Percentiles rank a stretch among this genome's conserved stretches.
phyloP scores from a whole-genome alignment of 2,329 filamentous ascomycete species.

The Sclerotinia borealis region DNA sequence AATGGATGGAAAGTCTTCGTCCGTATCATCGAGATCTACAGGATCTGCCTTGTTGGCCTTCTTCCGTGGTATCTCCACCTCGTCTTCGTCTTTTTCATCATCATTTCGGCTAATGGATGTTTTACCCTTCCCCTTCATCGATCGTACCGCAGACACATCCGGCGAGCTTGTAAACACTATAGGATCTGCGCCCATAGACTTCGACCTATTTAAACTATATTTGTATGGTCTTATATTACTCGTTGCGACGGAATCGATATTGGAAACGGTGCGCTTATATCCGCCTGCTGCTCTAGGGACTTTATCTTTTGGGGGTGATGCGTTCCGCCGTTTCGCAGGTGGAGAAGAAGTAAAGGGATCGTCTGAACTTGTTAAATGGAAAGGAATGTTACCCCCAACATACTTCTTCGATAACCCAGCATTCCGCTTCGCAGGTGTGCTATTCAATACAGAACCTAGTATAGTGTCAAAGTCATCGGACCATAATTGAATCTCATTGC shows the following conservation, averaged over 20 bases:
- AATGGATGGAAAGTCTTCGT: conserved; percentile 9
- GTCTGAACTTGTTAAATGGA: conserved; percentile 29
- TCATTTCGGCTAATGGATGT: not conserved
- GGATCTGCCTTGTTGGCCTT: not conserved
- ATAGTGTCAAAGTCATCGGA: conserved; percentile 39
- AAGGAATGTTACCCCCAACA: not conserved
- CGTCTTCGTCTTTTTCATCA: not conserved
- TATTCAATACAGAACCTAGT: conserved; percentile 15
- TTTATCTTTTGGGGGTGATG: not conserved
- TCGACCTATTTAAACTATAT: conserved; percentile 33
- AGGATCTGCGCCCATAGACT: conserved; percentile 25
- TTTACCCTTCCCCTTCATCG: conserved; percentile 17
- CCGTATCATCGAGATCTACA: conserved; percentile 8
- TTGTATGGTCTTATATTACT: conserved; percentile 2
- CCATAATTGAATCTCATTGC: not conserved
- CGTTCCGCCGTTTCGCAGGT: conserved; percentile 4
- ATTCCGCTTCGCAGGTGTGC: not conserved
- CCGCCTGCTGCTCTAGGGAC: conserved; percentile 10
- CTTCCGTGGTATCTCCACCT: not conserved
- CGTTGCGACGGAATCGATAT: conserved; percentile 34
- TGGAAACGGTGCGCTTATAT: conserved; percentile 27
- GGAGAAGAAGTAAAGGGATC: conserved; percentile 23
- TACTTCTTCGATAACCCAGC: not conserved
- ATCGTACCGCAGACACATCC: conserved; percentile 20
- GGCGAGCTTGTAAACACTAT: conserved; percentile 31